These are phyloP conservation scores for Wickerhamomyces silvicola DNA, from an alignment of 805 yeast genomes.

Conservation along the genomic window DNA sequence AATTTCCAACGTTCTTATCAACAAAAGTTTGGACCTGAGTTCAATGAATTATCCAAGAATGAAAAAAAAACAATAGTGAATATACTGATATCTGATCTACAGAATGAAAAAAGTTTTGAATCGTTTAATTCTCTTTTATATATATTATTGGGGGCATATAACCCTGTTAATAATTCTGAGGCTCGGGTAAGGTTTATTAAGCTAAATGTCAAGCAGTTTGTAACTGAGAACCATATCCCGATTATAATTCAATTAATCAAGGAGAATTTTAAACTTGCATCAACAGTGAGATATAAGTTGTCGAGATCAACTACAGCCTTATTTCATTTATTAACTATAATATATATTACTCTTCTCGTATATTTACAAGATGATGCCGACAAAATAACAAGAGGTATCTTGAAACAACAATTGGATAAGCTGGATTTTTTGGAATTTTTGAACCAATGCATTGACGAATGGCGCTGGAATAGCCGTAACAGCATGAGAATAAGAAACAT, in stretches of 20 bases:
- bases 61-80: slow-evolving; percentile 12
- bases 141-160: too few species aligned
- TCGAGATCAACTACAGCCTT: slow-evolving; percentile 8
- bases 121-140: too few species aligned
- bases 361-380: slow-evolving; percentile 3
- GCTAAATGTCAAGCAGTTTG: slow-evolving; percentile 7
- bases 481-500: slow-evolving; percentile 51
- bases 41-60: slow-evolving; percentile 8
- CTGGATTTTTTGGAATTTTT: slow-evolving; percentile 38
- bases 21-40: slow-evolving; percentile 7
- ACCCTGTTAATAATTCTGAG: too few species aligned
- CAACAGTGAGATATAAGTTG: slow-evolving; percentile 2
- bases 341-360: slow-evolving; percentile 10
- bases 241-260: slow-evolving; percentile 4
- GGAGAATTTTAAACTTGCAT: slow-evolving; percentile 5
- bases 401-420: slow-evolving; percentile 21
- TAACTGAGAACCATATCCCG: slow-evolving; percentile 5
- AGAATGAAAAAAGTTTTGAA: too few species aligned
- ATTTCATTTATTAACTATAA: slow-evolving; percentile 10
- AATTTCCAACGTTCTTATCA: slow-evolving; percentile 2
- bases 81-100: too few species aligned
- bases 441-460: slow-evolving; percentile 48
- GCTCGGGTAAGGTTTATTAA: too few species aligned
- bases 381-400: background rate
- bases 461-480: slow-evolving; percentile 52